Evolutionary conservation across 2,329 filamentous ascomycete genomes (phyloP).

Genomic region (Tolypocladium tundrense): DNA sequence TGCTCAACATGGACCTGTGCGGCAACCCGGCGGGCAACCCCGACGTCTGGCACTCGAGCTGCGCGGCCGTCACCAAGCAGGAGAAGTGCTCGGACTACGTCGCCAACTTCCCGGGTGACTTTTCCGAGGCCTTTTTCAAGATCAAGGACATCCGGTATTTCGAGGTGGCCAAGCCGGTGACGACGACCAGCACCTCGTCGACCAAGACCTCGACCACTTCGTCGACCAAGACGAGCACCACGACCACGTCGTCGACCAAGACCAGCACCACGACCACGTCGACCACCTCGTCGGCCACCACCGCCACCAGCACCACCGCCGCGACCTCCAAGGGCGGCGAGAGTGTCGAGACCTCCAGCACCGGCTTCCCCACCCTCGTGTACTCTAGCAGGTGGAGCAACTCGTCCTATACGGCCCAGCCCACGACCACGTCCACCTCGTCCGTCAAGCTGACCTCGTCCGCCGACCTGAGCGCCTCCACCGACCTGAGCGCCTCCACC

Average conservation of each 20-base stretch:
- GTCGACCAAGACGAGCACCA: neutral
- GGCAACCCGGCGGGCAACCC: constrained; percentile 52
- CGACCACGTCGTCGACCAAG: constrained; percentile 1
- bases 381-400: neutral
- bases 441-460: constrained; percentile 4
- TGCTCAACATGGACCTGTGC: constrained; percentile 67
- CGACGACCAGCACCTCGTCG: constrained; percentile 3
- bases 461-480: constrained; percentile 4
- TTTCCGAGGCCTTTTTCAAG: constrained; percentile 31
- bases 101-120: constrained; percentile 22
- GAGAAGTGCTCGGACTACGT: constrained; percentile 27
- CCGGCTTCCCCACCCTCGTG: neutral
- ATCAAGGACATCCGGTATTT: constrained; percentile 31
- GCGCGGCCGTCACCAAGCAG: constrained; percentile 12
- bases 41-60: constrained; percentile 16
- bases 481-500: constrained; percentile 17
- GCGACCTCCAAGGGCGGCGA: neutral
- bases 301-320: constrained; percentile 1
- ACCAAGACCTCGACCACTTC: neutral
- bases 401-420: neutral
- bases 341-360: neutral
- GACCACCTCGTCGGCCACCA: neutral
- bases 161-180: constrained; percentile 6
- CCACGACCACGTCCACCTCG: neutral
- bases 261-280: neutral